Percentiles rank a stretch among this genome's conserved stretches.
Evolutionary conservation across 2,329 filamentous ascomycete species (phyloP).

Genomic region (Colletotrichum costaricense): DNA sequence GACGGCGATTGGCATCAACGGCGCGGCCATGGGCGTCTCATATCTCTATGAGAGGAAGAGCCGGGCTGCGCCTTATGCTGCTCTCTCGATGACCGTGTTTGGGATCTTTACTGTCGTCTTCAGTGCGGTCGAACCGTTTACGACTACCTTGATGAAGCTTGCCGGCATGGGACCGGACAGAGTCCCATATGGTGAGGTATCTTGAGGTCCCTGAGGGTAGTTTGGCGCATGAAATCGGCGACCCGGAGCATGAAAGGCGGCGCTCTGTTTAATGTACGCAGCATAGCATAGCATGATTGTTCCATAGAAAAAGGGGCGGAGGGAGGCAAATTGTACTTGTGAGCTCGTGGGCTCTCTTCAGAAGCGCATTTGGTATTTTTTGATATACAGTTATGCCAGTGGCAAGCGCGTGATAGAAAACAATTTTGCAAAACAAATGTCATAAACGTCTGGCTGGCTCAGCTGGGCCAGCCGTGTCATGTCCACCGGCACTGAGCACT

Average conservation of each 20-base stretch:
- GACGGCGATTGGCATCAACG: constrained; percentile 67
- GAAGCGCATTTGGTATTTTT: constrained; percentile 27
- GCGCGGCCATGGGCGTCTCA: constrained; percentile 69
- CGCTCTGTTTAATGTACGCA: neutral
- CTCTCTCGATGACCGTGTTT: constrained; percentile 67
- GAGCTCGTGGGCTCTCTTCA: constrained; percentile 5
- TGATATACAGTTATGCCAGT: constrained; percentile 27
- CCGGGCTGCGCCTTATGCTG: constrained; percentile 65
- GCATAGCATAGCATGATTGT: neutral
- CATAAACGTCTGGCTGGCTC: neutral
- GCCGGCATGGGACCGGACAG: neutral
- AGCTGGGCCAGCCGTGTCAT: neutral
- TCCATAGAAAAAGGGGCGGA: neutral
- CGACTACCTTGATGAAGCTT: constrained; percentile 45
- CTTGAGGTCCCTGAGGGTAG: no score
- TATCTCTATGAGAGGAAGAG: constrained; percentile 66
- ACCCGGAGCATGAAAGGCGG: neutral
- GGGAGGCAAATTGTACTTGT: neutral
- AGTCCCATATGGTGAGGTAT: no score
- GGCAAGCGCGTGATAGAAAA: neutral
- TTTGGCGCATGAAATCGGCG: neutral
- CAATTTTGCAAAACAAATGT: neutral
- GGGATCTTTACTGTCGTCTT: constrained; percentile 67
- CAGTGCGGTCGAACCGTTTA: constrained; percentile 60
- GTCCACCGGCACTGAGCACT: neutral